These are phyloP conservation scores for Glebionis coronaria DNA, from an alignment of 129 eudicot genomes.

Conservation along the genomic window DNA sequence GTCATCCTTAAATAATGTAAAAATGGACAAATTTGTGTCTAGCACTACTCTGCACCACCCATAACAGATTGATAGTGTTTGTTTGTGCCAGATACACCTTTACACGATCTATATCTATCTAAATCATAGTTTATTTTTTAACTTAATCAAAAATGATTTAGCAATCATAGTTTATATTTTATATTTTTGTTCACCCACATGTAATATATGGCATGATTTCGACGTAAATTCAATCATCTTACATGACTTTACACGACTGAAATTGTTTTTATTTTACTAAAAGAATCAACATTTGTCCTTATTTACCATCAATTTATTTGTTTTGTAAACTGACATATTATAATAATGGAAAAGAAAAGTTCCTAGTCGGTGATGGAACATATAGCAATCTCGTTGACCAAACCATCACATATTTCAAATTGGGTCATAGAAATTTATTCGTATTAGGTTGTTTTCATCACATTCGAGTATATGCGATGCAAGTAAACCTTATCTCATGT, in stretches of 20 bases:
- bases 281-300: slow-evolving; percentile 17
- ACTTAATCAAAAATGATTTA: not conserved
- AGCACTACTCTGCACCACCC: slow-evolving; percentile 26
- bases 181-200: slow-evolving; percentile 2
- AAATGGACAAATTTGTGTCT: slow-evolving; percentile 27
- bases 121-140: not conserved
- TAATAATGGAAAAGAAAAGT: slow-evolving; percentile 7
- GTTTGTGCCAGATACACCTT: slow-evolving; percentile 5
- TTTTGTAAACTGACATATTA: slow-evolving; percentile 1
- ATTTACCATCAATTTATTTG: not conserved
- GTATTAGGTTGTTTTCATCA: too few relatives aligned
- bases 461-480: too few relatives aligned
- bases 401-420: not conserved
- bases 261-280: slow-evolving; percentile 10
- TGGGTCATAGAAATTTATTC: too few relatives aligned
- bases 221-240: slow-evolving; percentile 15
- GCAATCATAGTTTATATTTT: not conserved
- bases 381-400: slow-evolving; percentile 26
- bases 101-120: slow-evolving; percentile 2
- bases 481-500: too few relatives aligned
- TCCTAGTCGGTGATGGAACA: slow-evolving; percentile 28
- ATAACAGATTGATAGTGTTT: slow-evolving; percentile 24
- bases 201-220: slow-evolving; percentile 17
- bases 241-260: not conserved
- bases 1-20: not conserved